Base-by-base conservation (phyloP, 2,329 filamentous ascomycete genomes). In the Phyllosticta ampelicida region DNA sequence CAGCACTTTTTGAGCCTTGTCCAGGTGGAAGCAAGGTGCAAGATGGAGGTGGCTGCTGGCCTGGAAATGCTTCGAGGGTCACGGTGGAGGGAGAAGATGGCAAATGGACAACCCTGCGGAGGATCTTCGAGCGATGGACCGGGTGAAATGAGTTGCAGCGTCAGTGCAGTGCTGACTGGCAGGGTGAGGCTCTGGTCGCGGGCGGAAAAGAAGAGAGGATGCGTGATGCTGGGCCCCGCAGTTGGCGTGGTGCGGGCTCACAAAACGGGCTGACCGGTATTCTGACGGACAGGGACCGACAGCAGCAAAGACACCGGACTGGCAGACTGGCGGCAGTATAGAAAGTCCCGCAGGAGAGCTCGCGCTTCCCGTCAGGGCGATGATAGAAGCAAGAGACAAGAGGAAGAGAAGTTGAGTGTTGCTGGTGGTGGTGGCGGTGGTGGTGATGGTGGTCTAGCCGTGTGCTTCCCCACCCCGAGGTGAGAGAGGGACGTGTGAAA, bases 41-140 rank as follows among this genome's bases (percentile, higher is more conserved):
- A 44, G 36, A 16, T 44, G 36, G 36, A 44, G 36, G 36, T 44
- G 36, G 36, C 36, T 44, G 36, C 36, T 44, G 36, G 36, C 36
- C 36, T 44, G 36, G 36, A 16, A 44, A 44, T 44, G 36, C 36
- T 6, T 26, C 16, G n/a, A 44, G 36, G 36, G 36, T 44, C 36
- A 44, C 36, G 36, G 36, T 44, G 36, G 36, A 44, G n/a, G 36
- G 36, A 16, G 36, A 44, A n/a, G 16, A n/a, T 16, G 36, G 36
- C 36, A 44, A 18, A 44, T 48, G 50, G 55, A 23, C 55, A 53
- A 58, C 55, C 55, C 51, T 58, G 55, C 53, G 51, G 55, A 58
- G 55, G 55, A 58, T 58, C 55, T 58, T 53, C 55, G 55, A 58
- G 55, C 55, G 55, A 58, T 58, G 51, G 55, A 26, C 54, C 48